These are phyloP conservation scores for Fusarium stilboides DNA, from an alignment of 2,329 filamentous ascomycete species.

Conservation along the genomic window DNA sequence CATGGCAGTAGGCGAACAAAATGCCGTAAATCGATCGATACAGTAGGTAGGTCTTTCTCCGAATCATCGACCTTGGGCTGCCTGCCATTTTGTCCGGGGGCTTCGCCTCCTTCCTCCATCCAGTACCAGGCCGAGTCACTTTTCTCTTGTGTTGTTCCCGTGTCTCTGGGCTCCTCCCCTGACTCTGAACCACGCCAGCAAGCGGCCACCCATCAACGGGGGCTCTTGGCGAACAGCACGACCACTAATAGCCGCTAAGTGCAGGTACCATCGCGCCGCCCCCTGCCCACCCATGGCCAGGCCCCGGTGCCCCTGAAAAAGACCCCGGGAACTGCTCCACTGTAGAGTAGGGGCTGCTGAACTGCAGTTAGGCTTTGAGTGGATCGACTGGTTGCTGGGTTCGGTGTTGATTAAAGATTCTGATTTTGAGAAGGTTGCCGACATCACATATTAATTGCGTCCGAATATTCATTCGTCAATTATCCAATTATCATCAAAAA, in stretches of 20 bases:
- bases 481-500: conserved; percentile 14
- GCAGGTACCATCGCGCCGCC: conserved; percentile 39
- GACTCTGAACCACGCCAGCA: conserved; percentile 36
- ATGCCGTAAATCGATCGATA: conserved; percentile 9
- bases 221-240: conserved; percentile 32
- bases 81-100: conserved; percentile 18
- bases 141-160: conserved; percentile 26
- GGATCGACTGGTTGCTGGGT: conserved; percentile 11
- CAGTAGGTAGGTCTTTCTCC: conserved; percentile 3
- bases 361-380: conserved; percentile 14
- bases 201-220: conserved; percentile 36
- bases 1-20: conserved; percentile 3
- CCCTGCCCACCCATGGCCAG: conserved; percentile 23
- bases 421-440: conserved; percentile 3
- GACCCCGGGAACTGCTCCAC: conserved; percentile 18
- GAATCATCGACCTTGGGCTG: conserved; percentile 5
- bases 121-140: background rate
- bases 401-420: conserved; percentile 9
- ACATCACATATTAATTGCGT: conserved; percentile 7
- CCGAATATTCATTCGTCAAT: conserved; percentile 7
- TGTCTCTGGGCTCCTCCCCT: conserved; percentile 35
- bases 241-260: conserved; percentile 43
- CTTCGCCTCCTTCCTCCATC: conserved; percentile 38
- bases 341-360: conserved; percentile 20
- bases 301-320: conserved; percentile 27